Base-by-base conservation (phyloP, 768 basidiomycete genomes). In the Megacollybia marginata region DNA sequence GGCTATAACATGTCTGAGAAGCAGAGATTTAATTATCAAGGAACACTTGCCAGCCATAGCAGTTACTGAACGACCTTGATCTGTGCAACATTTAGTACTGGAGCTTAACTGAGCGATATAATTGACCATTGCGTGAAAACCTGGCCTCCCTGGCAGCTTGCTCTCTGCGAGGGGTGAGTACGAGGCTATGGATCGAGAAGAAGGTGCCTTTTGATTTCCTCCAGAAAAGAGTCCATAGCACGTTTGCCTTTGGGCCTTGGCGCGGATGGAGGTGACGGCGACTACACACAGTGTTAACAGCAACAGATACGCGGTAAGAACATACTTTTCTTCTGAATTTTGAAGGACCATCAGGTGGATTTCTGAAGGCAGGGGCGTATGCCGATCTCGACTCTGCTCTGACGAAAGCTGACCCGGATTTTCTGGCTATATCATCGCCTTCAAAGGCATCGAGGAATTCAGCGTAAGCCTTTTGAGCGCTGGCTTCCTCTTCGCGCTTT, bases 221-320 rank as follows among this genome's bases (percentile, higher is more conserved):
- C 93, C 46, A 99, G 71, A 63, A 98, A 99, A 2, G 85, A 68
- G 65, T 97, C 94, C 92, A 98, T 98, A 1, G 89, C 92, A 46
- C 95, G 81, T 63, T 92, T 96, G 2, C 96, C 96, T 63, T 92
- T 96, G 0, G 89, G 84, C 62, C 83, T 92, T 1, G 83, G 77
- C 5, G 64, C 69, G 51, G 59, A 61, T 19, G 63, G 52, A 12
- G 84, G 80, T 19, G 88, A 83, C n/a, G 79, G 76, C 0, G 75
- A 73, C 77, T 85, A 47, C 42, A 47, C 42, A 54, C 5, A 44
- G n/a, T 3, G 46, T 42, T 23, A 48, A 47, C 19, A 18, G 35
- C 45, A 47, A 38, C 23, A 28, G 23, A 55, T 36, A 52, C 36
- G 43, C 18, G 32, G 13, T 47, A 40, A 42, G 23, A 50, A 42